Evolutionary conservation across 768 basidiomycete genomes (phyloP).

Genomic region (Coprinopsis marcescibilis): DNA sequence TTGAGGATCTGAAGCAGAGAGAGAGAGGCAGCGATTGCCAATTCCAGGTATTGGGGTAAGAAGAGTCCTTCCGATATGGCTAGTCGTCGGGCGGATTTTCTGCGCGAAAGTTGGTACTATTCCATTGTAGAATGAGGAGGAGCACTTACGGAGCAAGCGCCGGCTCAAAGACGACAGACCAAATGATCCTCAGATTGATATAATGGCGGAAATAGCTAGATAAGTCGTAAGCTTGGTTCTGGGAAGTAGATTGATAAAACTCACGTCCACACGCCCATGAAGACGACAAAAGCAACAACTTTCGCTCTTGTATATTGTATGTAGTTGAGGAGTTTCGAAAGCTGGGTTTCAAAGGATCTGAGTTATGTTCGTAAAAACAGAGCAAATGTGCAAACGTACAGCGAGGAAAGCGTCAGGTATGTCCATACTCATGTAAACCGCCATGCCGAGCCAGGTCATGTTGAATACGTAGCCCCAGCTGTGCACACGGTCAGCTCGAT

Average conservation of each 20-base stretch:
- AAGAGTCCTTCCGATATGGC: conserved; percentile 74
- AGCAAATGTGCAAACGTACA: conserved; percentile 37
- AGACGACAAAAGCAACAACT: conserved; percentile 52
- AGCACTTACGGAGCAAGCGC: conserved; percentile 65
- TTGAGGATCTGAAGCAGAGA: conserved; percentile 77
- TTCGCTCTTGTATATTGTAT: conserved; percentile 63
- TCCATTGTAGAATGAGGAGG: conserved; percentile 31
- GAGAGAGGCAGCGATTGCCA: conserved; percentile 74
- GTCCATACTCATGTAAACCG: conserved; percentile 96
- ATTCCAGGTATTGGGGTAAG: conserved; percentile 73
- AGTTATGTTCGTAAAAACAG: not conserved
- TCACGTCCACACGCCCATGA: conserved; percentile 78
- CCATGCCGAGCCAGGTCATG: conserved; percentile 82
- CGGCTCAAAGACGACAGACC: conserved; percentile 80
- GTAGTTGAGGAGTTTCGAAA: conserved; percentile 87
- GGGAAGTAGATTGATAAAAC: conserved; percentile 27
- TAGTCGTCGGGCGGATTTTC: no score
- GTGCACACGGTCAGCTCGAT: no score
- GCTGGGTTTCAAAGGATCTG: no score
- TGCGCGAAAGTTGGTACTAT: no score
- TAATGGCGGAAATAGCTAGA: conserved; percentile 95
- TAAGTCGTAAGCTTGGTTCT: no score
- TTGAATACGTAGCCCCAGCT: conserved; percentile 85
- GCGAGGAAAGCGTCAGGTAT: conserved; percentile 86
- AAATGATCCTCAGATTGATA: conserved; percentile 79